Percentiles rank a stretch among this genome's conserved stretches.
Conservation (phyloP, 768 basidiomycete species). For the Lentinus brumalis region DNA sequence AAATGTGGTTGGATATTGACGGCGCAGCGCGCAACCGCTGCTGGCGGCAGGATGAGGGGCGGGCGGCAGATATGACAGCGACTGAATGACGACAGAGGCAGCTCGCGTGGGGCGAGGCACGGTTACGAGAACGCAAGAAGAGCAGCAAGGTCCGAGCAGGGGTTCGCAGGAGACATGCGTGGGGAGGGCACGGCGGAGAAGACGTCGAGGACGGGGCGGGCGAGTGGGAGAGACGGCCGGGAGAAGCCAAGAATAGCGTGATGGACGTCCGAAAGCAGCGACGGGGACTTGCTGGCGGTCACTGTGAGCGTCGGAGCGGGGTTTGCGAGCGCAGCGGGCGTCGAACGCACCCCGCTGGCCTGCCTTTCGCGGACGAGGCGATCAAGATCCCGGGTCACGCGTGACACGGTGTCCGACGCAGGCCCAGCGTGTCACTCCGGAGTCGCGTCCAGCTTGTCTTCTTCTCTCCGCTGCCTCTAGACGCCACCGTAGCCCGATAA, state of each 20-base stretch:
- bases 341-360: neutral
- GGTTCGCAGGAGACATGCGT: slow-evolving; percentile 8
- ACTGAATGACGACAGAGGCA: slow-evolving; percentile 1
- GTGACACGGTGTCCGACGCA: neutral
- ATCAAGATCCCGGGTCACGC: slow-evolving; percentile 9
- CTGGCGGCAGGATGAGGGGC: neutral
- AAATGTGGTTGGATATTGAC: neutral
- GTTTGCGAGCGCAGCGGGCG: neutral
- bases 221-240: slow-evolving; percentile 12
- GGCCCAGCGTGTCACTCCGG: neutral
- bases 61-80: neutral
- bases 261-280: slow-evolving; percentile 11
- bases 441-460: slow-evolving; percentile 3
- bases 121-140: slow-evolving; percentile 3
- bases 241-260: slow-evolving; percentile 17
- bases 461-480: slow-evolving; percentile 17
- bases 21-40: neutral
- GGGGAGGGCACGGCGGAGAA: slow-evolving; percentile 1
- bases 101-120: slow-evolving; percentile 5
- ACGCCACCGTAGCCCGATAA: slow-evolving; percentile 10
- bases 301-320: neutral
- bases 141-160: neutral
- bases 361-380: neutral
- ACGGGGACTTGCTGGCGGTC: slow-evolving; percentile 17
- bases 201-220: neutral